Percentiles rank a stretch among this genome's conserved stretches.
These are phyloP conservation scores for Aspergillus cristatus DNA, from an alignment of 495 filamentous ascomycete genomes.

Conservation along the genomic window DNA sequence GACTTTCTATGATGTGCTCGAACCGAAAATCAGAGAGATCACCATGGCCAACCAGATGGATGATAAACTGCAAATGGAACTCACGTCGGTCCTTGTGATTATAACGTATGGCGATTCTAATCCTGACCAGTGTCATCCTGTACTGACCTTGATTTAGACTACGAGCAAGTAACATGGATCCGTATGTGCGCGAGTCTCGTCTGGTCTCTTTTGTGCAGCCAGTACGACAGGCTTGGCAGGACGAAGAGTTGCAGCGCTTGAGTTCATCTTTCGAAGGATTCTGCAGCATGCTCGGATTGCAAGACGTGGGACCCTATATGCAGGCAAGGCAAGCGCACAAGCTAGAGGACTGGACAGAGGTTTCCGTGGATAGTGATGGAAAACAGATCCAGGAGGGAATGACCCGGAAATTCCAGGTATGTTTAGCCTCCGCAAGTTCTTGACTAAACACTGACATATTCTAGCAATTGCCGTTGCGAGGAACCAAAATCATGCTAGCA, in stretches of 20 bases:
- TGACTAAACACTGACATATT: conserved; percentile 4
- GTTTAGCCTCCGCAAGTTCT: conserved; percentile 1
- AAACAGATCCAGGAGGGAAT: conserved; percentile 68
- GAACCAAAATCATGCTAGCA: conserved; percentile 81
- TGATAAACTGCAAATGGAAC: conserved; percentile 64
- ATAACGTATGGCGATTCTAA: conserved; percentile 54
- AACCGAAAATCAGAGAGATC: conserved; percentile 75
- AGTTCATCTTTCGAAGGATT: conserved; percentile 72
- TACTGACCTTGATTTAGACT: conserved; percentile 45
- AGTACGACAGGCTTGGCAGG: conserved; percentile 72
- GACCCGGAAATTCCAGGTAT: conserved; percentile 54
- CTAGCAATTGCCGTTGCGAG: conserved; percentile 65
- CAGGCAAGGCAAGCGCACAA: conserved; percentile 60
- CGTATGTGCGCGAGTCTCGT: conserved; percentile 49
- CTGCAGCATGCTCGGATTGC: conserved; percentile 67
- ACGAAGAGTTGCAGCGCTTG: conserved; percentile 54
- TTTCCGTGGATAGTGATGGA: conserved; percentile 68
- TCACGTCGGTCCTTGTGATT: conserved; percentile 67
- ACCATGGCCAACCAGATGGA: conserved; percentile 62
- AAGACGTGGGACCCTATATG: conserved; percentile 72
- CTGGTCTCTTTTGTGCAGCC: conserved; percentile 68
- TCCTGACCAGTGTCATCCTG: neutral
- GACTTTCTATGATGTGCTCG: conserved; percentile 79
- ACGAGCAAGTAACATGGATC: conserved; percentile 68
- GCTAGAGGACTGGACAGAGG: conserved; percentile 73